Percentiles rank a stretch among this genome's conserved stretches.
Conservation (phyloP, 371 early-diverging fungal genomes). For the Mucor plumbeus region DNA sequence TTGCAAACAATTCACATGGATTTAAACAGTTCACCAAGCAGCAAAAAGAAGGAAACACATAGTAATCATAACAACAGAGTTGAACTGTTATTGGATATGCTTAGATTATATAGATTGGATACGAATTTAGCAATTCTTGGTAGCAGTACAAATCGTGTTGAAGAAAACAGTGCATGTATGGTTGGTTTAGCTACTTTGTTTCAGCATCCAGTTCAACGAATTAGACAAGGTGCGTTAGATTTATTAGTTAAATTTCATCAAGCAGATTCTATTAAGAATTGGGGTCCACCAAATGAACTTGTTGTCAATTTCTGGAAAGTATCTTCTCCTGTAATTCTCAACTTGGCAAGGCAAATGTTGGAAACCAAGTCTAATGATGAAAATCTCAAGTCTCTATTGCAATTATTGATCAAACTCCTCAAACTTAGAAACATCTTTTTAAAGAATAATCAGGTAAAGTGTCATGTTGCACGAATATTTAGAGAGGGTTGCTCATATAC, state of each 20-base stretch:
- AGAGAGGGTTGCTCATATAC: too few relatives aligned
- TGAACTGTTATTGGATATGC: slow-evolving; percentile 70
- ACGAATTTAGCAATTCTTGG: slow-evolving; percentile 70
- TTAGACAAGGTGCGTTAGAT: slow-evolving; percentile 70
- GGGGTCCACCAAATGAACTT: slow-evolving; percentile 52
- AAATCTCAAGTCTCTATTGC: slow-evolving; percentile 57
- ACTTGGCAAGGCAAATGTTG: slow-evolving; percentile 52
- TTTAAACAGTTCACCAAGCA: slow-evolving; percentile 15
- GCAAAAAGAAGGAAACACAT: slow-evolving; percentile 20
- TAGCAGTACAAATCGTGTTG: slow-evolving; percentile 40
- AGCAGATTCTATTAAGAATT: slow-evolving; percentile 54
- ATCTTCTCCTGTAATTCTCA: slow-evolving; percentile 54
- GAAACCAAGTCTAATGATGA: slow-evolving; percentile 62
- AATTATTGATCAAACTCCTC: slow-evolving; percentile 65
- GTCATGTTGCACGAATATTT: background rate
- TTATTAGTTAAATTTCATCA: slow-evolving; percentile 67
- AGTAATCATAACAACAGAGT: slow-evolving; percentile 41
- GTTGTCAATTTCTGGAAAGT: slow-evolving; percentile 71
- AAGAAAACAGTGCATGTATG: slow-evolving; percentile 69
- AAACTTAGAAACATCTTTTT: slow-evolving; percentile 69
- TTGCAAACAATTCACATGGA: slow-evolving; percentile 54
- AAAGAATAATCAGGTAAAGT: slow-evolving; percentile 48
- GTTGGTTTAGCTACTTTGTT: slow-evolving; percentile 66
- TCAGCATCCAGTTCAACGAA: slow-evolving; percentile 61
- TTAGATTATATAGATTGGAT: slow-evolving; percentile 72